phyloP scores from a whole-genome alignment of 2,329 filamentous ascomycete genomes.

The Pseudopyrenochaeta lycopersici region DNA sequence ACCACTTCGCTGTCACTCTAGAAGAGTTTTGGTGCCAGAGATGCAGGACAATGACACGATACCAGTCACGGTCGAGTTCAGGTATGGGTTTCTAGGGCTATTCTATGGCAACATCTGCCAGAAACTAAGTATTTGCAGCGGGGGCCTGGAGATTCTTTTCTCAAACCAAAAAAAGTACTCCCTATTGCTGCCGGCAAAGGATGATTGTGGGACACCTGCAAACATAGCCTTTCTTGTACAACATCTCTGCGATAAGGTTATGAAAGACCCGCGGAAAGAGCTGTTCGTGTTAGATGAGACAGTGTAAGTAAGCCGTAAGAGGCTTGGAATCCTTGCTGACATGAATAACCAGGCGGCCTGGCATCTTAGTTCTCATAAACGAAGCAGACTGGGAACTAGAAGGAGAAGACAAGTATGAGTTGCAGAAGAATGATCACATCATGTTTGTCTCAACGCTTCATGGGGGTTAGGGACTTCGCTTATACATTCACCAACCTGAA shows the following conservation, averaged over 20 bases:
- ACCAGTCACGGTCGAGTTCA: slow-evolving; percentile 77
- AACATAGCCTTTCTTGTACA: slow-evolving; percentile 80
- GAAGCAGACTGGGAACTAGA: slow-evolving; percentile 99
- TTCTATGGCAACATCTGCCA: neutral
- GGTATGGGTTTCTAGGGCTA: slow-evolving; percentile 49
- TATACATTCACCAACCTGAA: neutral
- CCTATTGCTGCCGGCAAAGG: slow-evolving; percentile 71
- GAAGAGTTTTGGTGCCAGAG: slow-evolving; percentile 20
- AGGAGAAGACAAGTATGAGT: slow-evolving; percentile 88
- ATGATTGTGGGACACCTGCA: slow-evolving; percentile 67
- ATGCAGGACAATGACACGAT: slow-evolving; percentile 51
- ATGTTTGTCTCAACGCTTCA: slow-evolving; percentile 97
- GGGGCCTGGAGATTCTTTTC: slow-evolving; percentile 95
- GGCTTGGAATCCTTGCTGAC: slow-evolving; percentile 16
- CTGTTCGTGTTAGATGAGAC: slow-evolving; percentile 88
- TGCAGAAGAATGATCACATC: slow-evolving; percentile 84
- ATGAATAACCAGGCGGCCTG: slow-evolving; percentile 76
- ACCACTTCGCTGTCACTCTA: neutral
- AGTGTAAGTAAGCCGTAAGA: slow-evolving; percentile 69
- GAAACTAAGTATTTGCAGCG: slow-evolving; percentile 58
- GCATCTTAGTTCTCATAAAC: slow-evolving; percentile 95
- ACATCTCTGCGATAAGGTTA: slow-evolving; percentile 80
- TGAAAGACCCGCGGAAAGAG: slow-evolving; percentile 85
- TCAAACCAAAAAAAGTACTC: slow-evolving; percentile 78
- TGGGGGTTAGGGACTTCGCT: slow-evolving; percentile 71